Evolutionary conservation across 805 yeast species (phyloP).

Genomic region (Spathaspora gorwiae): DNA sequence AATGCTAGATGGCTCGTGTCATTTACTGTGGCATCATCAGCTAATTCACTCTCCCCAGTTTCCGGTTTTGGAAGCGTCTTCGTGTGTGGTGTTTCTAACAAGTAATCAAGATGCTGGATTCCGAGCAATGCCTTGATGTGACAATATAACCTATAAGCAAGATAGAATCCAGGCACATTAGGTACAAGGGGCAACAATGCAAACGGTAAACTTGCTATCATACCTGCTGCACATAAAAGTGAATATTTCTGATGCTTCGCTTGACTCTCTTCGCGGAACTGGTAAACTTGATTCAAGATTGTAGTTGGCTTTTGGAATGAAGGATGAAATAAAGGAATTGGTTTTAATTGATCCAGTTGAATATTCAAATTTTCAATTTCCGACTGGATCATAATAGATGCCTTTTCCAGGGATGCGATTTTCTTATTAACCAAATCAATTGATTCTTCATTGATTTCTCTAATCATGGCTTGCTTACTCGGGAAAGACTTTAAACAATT

Average conservation of each 20-base stretch:
- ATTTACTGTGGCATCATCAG: slow-evolving; percentile 3
- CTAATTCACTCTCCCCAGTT: background rate
- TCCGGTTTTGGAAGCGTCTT: background rate
- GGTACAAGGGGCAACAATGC: slow-evolving; percentile 84
- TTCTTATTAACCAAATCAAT: slow-evolving; percentile 2
- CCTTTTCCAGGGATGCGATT: slow-evolving; percentile 3
- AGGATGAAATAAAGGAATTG: slow-evolving; percentile 40
- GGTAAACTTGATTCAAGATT: slow-evolving; percentile 36
- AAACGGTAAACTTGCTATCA: slow-evolving; percentile 79
- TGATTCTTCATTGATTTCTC: slow-evolving; percentile 38
- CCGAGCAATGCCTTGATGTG: slow-evolving; percentile 77
- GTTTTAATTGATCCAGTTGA: slow-evolving; percentile 26
- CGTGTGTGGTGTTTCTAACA: slow-evolving; percentile 33
- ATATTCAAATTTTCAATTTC: slow-evolving; percentile 23
- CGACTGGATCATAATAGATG: slow-evolving; percentile 15
- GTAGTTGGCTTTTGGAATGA: slow-evolving; percentile 26
- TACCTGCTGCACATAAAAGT: slow-evolving; percentile 47
- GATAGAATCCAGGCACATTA: slow-evolving; percentile 85
- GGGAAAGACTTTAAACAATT: slow-evolving; percentile 73
- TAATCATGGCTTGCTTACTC: slow-evolving; percentile 52
- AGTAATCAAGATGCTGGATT: slow-evolving; percentile 57
- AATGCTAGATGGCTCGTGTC: slow-evolving; percentile 23
- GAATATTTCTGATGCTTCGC: slow-evolving; percentile 55
- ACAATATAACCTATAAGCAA: slow-evolving; percentile 78
- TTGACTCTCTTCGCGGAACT: slow-evolving; percentile 41